phyloP scores from a whole-genome alignment of 805 yeast genomes.

The Yamadazyma endophytica region DNA sequence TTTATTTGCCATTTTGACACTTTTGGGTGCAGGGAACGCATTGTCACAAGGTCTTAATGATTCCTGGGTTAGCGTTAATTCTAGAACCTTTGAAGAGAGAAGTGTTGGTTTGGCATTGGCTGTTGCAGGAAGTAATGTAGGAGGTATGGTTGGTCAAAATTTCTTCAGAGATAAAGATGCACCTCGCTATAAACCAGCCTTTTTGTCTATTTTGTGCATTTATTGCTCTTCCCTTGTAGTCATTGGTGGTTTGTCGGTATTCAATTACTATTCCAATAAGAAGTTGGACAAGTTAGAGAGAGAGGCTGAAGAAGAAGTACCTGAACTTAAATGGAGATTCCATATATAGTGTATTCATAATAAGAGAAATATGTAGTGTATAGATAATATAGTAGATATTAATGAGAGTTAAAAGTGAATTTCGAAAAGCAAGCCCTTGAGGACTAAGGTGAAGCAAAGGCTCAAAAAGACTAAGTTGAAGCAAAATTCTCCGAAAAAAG shows the following conservation, averaged over 20 bases:
- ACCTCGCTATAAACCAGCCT: slow-evolving; percentile 24
- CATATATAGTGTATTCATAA: no score
- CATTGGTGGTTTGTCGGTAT: background rate
- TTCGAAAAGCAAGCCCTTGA: no score
- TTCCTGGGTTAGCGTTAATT: slow-evolving; percentile 1
- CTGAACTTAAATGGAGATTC: no score
- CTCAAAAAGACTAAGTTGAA: no score
- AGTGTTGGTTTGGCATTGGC: slow-evolving; percentile 33
- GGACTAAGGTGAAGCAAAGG: no score
- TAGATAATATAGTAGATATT: no score
- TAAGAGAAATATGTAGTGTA: no score
- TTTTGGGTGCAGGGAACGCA: background rate
- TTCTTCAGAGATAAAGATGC: slow-evolving; percentile 24
- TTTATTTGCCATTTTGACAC: background rate
- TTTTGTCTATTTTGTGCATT: slow-evolving; percentile 1
- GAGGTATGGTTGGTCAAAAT: slow-evolving; percentile 22
- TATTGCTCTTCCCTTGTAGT: background rate
- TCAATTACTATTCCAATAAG: background rate
- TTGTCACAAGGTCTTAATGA: background rate
- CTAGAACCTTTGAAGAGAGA: background rate
- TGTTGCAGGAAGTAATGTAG: slow-evolving; percentile 24
- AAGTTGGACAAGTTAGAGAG: background rate
- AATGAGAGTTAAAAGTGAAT: no score
- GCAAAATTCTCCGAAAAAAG: no score
- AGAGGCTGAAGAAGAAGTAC: no score